phyloP scores from a whole-genome alignment of 2,329 filamentous ascomycete species.

The Fulvia fulva region DNA sequence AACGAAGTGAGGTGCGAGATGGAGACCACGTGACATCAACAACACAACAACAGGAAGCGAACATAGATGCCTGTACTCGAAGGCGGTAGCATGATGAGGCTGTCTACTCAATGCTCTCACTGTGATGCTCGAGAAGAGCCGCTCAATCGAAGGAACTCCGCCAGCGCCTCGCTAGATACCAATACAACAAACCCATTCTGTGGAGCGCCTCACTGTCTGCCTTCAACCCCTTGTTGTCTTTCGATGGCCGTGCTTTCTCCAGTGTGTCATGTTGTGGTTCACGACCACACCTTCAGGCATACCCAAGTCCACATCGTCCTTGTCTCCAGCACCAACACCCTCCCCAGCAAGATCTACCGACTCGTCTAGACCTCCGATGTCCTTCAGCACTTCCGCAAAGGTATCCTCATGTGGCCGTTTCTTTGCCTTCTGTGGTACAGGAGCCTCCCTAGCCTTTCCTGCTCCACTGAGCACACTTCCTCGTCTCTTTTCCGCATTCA shows the following conservation, averaged over 20 bases:
- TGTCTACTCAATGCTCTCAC: neutral
- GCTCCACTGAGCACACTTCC: constrained; percentile 31
- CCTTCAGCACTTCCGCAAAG: constrained; percentile 47
- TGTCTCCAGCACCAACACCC: constrained; percentile 22
- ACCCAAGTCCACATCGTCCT: constrained; percentile 28
- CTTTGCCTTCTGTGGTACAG: constrained; percentile 27
- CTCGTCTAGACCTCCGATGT: constrained; percentile 38
- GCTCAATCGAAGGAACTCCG: neutral
- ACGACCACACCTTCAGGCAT: constrained; percentile 45
- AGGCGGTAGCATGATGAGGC: neutral
- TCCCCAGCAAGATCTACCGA: constrained; percentile 31
- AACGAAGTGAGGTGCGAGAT: constrained; percentile 8
- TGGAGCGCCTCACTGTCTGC: neutral
- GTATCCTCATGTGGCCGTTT: constrained; percentile 46
- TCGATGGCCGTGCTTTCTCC: constrained; percentile 42
- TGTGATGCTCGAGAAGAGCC: neutral
- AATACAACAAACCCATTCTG: neutral
- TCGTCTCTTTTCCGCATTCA: constrained; percentile 40
- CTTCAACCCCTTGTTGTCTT: constrained; percentile 13
- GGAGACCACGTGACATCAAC: constrained; percentile 3
- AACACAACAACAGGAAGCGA: neutral
- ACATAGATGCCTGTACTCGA: neutral
- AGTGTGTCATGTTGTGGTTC: constrained; percentile 58
- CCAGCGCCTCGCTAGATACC: constrained; percentile 36
- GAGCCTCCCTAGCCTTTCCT: constrained; percentile 23